phyloP scores from a whole-genome alignment of 768 basidiomycete genomes.

The Guyanaporus albipodus region DNA sequence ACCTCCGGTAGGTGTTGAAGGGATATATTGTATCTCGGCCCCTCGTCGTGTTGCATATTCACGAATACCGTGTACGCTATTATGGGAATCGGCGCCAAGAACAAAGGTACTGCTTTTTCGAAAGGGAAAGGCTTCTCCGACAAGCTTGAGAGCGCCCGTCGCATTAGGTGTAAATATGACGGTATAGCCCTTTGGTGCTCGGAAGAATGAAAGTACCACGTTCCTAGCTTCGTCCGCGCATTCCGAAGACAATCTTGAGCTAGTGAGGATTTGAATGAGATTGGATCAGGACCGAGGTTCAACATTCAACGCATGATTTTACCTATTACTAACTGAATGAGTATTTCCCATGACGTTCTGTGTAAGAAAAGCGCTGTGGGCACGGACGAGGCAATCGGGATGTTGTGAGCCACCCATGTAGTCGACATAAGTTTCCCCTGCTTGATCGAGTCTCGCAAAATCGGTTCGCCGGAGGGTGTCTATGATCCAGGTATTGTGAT shows the following conservation, averaged over 20 bases:
- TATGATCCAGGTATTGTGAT: slow-evolving; percentile 64
- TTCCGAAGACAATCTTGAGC: slow-evolving; percentile 65
- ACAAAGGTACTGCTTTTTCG: slow-evolving; percentile 53
- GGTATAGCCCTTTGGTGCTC: slow-evolving; percentile 70
- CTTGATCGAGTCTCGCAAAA: slow-evolving; percentile 53
- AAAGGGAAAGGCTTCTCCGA: slow-evolving; percentile 81
- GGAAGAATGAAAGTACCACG: slow-evolving; percentile 73
- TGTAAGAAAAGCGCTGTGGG: slow-evolving; percentile 66
- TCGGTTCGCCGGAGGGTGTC: slow-evolving; percentile 65
- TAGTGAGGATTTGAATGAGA: slow-evolving; percentile 25
- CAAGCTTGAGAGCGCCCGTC: slow-evolving; percentile 72
- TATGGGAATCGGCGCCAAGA: slow-evolving; percentile 76
- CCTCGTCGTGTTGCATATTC: slow-evolving; percentile 59
- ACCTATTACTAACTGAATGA: slow-evolving; percentile 80
- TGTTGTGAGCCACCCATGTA: slow-evolving; percentile 84
- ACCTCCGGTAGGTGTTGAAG: slow-evolving; percentile 60
- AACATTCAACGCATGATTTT: slow-evolving; percentile 29
- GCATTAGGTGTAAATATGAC: slow-evolving; percentile 83
- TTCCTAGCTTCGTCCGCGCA: slow-evolving; percentile 66
- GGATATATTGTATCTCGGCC: slow-evolving; percentile 59
- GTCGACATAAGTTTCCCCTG: slow-evolving; percentile 76
- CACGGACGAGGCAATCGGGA: slow-evolving; percentile 70
- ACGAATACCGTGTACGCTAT: slow-evolving; percentile 79
- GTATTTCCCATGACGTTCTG: slow-evolving; percentile 74
- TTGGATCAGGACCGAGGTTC: not conserved